phyloP scores from a whole-genome alignment of 1,284 basidiomycete species.

The Dichomitus squalens region DNA sequence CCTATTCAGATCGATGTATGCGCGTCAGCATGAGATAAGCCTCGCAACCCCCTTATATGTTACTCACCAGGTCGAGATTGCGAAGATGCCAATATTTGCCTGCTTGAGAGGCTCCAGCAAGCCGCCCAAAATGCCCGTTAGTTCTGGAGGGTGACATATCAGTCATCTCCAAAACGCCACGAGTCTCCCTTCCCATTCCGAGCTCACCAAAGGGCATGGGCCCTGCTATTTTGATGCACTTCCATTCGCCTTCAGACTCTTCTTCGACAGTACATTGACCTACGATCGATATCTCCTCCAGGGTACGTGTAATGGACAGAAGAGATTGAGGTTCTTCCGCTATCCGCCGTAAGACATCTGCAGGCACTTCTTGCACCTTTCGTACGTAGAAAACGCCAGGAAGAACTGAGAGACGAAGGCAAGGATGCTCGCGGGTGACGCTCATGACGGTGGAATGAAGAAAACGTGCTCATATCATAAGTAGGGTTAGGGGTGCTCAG shows the following conservation, averaged over 20 bases:
- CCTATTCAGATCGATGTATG: constrained; percentile 47
- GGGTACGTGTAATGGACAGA: constrained; percentile 60
- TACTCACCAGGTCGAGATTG: constrained; percentile 68
- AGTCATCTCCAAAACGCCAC: background rate
- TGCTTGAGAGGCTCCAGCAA: constrained; percentile 59
- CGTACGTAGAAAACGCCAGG: constrained; percentile 3
- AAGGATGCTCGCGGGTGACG: constrained; percentile 4
- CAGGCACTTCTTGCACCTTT: background rate
- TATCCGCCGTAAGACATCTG: background rate
- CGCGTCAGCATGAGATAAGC: background rate
- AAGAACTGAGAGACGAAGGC: constrained; percentile 11
- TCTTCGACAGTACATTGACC: constrained; percentile 38
- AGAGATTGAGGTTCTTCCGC: constrained; percentile 33
- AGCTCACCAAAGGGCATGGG: constrained; percentile 66
- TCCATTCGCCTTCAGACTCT: constrained; percentile 46
- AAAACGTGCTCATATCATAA: background rate
- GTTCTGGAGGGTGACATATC: constrained; percentile 36
- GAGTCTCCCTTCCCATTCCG: background rate
- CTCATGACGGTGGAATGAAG: background rate
- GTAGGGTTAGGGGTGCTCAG: background rate
- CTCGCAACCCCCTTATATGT: no score
- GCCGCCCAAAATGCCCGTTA: constrained; percentile 62
- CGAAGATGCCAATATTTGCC: constrained; percentile 60
- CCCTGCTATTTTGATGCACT: constrained; percentile 62
- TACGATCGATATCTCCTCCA: constrained; percentile 64